Evolutionary conservation across 176 grass and related monocot genomes (phyloP).

Genomic region (bread wheat (Triticum aestivum)): DNA sequence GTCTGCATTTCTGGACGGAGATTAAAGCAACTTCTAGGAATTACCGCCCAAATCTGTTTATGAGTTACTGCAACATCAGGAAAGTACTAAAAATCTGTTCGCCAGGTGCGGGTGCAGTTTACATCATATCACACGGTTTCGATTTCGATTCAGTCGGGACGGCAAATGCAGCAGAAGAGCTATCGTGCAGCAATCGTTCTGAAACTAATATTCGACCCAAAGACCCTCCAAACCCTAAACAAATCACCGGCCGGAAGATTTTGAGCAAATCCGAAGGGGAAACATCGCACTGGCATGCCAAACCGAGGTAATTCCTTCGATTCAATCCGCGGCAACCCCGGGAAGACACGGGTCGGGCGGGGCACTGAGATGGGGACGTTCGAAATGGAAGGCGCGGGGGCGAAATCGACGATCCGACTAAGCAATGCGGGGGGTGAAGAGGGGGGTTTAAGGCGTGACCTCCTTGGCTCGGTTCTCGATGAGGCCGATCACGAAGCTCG

Average conservation of each 20-base stretch:
- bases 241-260: not conserved
- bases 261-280: not conserved
- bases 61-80: not conserved
- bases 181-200: not conserved
- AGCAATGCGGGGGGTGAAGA: not conserved
- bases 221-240: not conserved
- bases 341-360: not conserved
- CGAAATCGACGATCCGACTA: not conserved
- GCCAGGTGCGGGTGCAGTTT: not conserved
- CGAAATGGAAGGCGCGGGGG: not conserved
- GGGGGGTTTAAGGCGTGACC: slow-evolving; percentile 33
- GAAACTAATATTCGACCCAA: not conserved
- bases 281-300: not conserved
- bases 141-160: not conserved
- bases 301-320: not conserved
- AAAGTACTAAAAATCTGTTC: not conserved
- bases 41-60: not conserved
- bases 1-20: not conserved
- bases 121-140: not conserved
- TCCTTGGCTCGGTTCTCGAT: slow-evolving; percentile 96
- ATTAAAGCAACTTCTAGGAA: not conserved
- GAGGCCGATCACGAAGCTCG: slow-evolving; percentile 70
- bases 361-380: not conserved
- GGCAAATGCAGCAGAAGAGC: not conserved
- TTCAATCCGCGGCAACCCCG: not conserved